Evolutionary conservation across 2,329 filamentous ascomycete species (phyloP).

Genomic region (Alternaria viburni): DNA sequence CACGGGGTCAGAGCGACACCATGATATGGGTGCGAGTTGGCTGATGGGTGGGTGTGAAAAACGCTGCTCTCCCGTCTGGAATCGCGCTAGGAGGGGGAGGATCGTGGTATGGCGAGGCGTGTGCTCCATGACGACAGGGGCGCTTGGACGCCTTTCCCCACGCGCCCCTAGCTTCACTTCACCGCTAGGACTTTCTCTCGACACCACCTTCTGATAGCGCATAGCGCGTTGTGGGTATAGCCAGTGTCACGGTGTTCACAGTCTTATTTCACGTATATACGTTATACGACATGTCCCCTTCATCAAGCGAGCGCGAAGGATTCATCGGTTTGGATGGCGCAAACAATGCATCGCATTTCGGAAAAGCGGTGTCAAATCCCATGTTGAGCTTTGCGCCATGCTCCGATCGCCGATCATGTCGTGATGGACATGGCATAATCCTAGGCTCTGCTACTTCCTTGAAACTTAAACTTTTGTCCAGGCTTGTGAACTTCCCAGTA

Average conservation of each 20-base stretch:
- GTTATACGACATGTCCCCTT: background rate
- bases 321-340: background rate
- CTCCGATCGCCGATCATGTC: constrained; percentile 10
- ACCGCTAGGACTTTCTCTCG: constrained; percentile 22
- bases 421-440: background rate
- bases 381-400: constrained; percentile 5
- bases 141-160: constrained; percentile 1
- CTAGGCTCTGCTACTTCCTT: background rate
- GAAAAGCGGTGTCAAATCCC: constrained; percentile 15
- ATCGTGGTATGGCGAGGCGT: constrained; percentile 2
- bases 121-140: constrained; percentile 22
- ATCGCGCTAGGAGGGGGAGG: constrained; percentile 8
- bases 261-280: background rate
- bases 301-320: background rate
- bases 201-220: constrained; percentile 14
- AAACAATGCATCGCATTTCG: constrained; percentile 3
- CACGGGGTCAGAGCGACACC: background rate
- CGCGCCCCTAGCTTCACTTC: constrained; percentile 3
- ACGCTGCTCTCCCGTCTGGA: background rate
- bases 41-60: constrained; percentile 4
- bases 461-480: background rate
- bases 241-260: background rate
- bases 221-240: background rate
- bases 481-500: background rate
- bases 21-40: background rate